Evolutionary conservation across 1,284 basidiomycete species (phyloP).

Genomic region (Trichosporon ovoides): DNA sequence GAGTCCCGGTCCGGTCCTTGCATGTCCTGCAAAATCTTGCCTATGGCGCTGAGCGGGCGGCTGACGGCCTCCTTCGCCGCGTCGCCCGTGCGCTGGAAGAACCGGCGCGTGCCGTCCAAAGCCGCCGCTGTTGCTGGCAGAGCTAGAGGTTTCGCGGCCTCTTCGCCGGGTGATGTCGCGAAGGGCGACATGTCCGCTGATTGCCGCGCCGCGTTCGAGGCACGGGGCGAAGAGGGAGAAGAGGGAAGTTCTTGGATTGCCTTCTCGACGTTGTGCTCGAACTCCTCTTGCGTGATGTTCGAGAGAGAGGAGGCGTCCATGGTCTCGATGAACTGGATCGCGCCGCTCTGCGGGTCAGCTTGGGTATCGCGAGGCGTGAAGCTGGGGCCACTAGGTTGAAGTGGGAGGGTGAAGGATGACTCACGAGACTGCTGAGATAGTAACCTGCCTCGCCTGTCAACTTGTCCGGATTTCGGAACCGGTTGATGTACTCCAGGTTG

Average conservation of each 20-base stretch:
- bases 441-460: conserved; percentile 94
- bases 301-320: conserved; percentile 93
- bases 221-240: conserved; percentile 33
- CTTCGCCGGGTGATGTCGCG: conserved; percentile 59
- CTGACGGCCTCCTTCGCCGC: conserved; percentile 60
- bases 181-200: conserved; percentile 39
- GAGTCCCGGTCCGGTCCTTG: conserved; percentile 52
- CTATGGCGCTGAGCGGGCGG: conserved; percentile 78
- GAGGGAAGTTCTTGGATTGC: conserved; percentile 66
- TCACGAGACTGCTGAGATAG: conserved; percentile 86
- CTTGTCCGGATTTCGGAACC: conserved; percentile 87
- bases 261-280: conserved; percentile 70
- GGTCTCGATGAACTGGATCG: conserved; percentile 90
- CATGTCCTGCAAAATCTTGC: conserved; percentile 63
- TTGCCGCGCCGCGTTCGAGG: too few species aligned
- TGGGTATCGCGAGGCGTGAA: too few species aligned
- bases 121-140: conserved; percentile 59
- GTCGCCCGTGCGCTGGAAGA: conserved; percentile 81
- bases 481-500: conserved; percentile 95
- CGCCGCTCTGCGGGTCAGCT: too few species aligned
- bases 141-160: conserved; percentile 71
- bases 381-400: too few species aligned
- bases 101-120: conserved; percentile 66
- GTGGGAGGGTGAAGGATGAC: too few species aligned
- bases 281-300: conserved; percentile 86